Conservation (phyloP, 2,329 filamentous ascomycete genomes). For the Immersiporthe knoxdaviesiana region DNA sequence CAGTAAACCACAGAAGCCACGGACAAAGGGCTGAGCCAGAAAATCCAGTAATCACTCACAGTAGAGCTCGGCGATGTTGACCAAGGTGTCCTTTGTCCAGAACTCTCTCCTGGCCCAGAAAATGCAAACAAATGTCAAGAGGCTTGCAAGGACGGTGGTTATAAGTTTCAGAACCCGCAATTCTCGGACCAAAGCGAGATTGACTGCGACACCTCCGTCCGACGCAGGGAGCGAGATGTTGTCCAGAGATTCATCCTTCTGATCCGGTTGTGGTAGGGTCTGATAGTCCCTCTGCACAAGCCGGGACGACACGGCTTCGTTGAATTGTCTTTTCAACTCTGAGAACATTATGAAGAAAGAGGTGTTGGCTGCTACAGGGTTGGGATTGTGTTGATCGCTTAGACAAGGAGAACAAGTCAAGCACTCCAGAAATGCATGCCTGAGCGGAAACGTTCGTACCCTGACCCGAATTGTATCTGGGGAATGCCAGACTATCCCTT, state of each 20-base stretch:
- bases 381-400: neutral
- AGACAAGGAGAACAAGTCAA: neutral
- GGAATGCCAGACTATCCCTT: neutral
- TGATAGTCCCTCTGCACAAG: neutral
- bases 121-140: neutral
- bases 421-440: too few relatives aligned
- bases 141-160: neutral
- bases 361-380: neutral
- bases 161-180: neutral
- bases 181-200: neutral
- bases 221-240: neutral
- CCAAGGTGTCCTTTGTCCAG: neutral
- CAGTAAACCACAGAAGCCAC: neutral
- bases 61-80: neutral
- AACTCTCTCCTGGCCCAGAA: constrained; percentile 12
- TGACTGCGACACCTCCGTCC: neutral
- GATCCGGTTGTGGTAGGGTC: neutral
- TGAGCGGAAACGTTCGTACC: neutral
- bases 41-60: too few relatives aligned
- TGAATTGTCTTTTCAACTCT: neutral
- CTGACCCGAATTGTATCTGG: neutral
- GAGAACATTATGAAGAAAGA: neutral
- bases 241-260: neutral
- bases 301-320: neutral
- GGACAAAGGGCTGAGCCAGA: too few relatives aligned